Conservation (phyloP, 2,329 filamentous ascomycete genomes). For the Exophiala aquamarina region DNA sequence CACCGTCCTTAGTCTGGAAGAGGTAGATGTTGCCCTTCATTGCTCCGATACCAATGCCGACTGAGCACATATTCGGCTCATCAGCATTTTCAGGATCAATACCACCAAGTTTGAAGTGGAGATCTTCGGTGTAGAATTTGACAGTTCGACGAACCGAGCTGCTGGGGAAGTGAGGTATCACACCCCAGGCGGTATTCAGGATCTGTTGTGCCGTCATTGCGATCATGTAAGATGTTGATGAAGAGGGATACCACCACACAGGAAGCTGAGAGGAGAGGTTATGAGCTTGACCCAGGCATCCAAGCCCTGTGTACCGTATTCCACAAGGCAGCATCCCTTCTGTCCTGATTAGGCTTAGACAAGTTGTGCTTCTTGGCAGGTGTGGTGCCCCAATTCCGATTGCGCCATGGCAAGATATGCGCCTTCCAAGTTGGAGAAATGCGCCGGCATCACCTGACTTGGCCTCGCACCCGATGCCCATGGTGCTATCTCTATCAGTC, state of each 20-base stretch:
- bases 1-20: constrained; percentile 13
- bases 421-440: no score
- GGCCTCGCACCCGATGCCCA: background rate
- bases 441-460: background rate
- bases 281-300: no score
- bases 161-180: constrained; percentile 25
- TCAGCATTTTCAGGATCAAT: constrained; percentile 15
- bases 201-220: background rate
- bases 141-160: constrained; percentile 20
- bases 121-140: constrained; percentile 24
- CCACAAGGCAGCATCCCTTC: no score
- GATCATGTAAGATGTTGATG: no score
- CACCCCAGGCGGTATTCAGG: constrained; percentile 21
- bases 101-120: constrained; percentile 25
- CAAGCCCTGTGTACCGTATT: no score
- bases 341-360: no score
- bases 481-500: background rate
- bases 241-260: no score
- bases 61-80: constrained; percentile 23
- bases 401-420: no score
- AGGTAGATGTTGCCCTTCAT: constrained; percentile 26
- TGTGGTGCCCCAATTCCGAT: no score
- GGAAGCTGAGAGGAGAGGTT: no score
- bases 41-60: constrained; percentile 24
- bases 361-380: no score